These are phyloP conservation scores for Trichoderma guizhouense DNA, from an alignment of 2,329 filamentous ascomycete genomes.

Conservation along the genomic window DNA sequence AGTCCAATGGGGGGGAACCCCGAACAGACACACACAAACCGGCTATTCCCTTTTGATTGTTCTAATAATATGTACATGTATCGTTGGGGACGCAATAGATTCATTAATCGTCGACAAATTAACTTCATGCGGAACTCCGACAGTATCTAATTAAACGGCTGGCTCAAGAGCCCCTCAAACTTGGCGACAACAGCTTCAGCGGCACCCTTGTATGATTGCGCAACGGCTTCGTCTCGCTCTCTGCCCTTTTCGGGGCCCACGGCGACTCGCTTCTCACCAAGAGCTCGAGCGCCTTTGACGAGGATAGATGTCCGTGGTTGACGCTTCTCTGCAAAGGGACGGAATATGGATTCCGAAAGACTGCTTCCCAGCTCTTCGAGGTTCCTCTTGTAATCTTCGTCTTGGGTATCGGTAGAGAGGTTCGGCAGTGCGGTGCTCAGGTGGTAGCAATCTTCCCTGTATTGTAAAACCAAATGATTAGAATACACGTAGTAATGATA, in stretches of 20 bases:
- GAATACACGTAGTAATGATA: background rate
- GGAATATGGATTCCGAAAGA: slow-evolving; percentile 15
- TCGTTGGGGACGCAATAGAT: background rate
- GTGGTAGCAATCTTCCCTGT: slow-evolving; percentile 21
- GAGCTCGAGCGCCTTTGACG: slow-evolving; percentile 24
- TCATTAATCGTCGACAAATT: background rate
- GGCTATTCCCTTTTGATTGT: background rate
- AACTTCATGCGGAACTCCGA: background rate
- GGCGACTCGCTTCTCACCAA: slow-evolving; percentile 23
- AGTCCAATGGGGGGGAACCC: background rate
- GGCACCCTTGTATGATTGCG: background rate
- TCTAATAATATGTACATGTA: background rate
- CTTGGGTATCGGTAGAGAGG: background rate
- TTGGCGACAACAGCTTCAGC: background rate
- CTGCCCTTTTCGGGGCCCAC: slow-evolving; percentile 18
- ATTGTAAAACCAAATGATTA: background rate
- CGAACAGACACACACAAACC: background rate
- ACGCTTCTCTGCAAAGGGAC: slow-evolving; percentile 22
- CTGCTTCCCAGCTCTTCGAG: background rate
- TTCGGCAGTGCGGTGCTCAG: slow-evolving; percentile 15
- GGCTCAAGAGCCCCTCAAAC: slow-evolving; percentile 15
- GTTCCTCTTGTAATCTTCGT: slow-evolving; percentile 5
- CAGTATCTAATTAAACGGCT: slow-evolving; percentile 5
- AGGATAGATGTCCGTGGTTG: slow-evolving; percentile 25
- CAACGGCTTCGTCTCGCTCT: slow-evolving; percentile 16